Percentiles rank a stretch among this genome's conserved stretches.
phyloP scores from a whole-genome alignment of 2,329 filamentous ascomycete species.

The Cordyceps fumosorosea region DNA sequence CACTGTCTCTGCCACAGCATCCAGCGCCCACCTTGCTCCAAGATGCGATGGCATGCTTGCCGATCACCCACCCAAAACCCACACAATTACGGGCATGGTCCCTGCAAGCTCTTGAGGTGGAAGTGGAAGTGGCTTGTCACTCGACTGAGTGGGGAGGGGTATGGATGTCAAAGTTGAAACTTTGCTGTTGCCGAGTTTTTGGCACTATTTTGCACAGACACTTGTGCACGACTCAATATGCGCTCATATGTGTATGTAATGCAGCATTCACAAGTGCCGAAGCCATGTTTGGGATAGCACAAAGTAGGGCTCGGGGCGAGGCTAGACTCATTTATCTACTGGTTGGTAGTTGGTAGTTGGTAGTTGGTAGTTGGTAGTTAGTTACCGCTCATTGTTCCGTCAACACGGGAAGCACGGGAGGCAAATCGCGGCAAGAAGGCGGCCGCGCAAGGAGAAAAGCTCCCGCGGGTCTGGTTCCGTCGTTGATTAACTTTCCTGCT shows the following conservation, averaged over 20 bases:
- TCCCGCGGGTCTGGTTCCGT: background rate
- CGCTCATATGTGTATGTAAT: background rate
- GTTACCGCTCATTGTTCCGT: background rate
- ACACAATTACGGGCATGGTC: background rate
- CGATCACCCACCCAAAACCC: conserved; percentile 6
- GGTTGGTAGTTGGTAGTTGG: too few species aligned
- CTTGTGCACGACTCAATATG: background rate
- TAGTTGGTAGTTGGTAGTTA: too few species aligned
- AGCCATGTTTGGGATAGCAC: too few species aligned
- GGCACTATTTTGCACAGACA: background rate
- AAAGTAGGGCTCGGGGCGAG: too few species aligned
- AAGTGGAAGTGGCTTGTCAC: background rate
- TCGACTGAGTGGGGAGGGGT: background rate
- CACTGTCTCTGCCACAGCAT: background rate
- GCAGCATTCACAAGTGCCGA: background rate
- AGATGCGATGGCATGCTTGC: conserved; percentile 7
- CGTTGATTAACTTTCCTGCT: background rate
- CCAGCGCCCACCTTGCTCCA: background rate
- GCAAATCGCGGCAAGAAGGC: background rate
- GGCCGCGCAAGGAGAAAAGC: too few species aligned
- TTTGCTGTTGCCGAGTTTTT: background rate
- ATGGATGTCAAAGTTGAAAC: background rate
- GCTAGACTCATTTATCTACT: too few species aligned
- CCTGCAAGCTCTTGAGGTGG: background rate
- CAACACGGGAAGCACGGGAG: background rate